Evolutionary conservation across 306 rosid species (phyloP).

Genomic region (Cucumis hystrix): DNA sequence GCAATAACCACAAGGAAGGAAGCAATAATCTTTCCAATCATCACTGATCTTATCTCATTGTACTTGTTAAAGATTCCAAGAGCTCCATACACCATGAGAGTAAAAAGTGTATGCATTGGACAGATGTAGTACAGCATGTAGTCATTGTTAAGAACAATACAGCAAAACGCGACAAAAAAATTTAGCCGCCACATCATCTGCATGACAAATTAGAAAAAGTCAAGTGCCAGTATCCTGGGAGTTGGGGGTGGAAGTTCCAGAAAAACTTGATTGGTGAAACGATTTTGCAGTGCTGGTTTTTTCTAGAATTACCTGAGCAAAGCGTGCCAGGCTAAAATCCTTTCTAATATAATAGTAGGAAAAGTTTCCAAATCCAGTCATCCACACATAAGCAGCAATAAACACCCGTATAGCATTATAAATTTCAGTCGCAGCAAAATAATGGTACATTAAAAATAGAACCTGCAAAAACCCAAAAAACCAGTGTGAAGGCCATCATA

Average conservation of each 20-base stretch:
- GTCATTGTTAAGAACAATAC: conserved; percentile 85
- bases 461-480: conserved; percentile 39
- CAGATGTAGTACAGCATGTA: conserved; percentile 93
- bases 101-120: conserved; percentile 97
- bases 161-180: conserved; percentile 81
- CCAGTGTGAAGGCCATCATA: background rate
- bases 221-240: background rate
- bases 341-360: conserved; percentile 88
- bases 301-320: conserved; percentile 58
- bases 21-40: conserved; percentile 61
- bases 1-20: conserved; percentile 89
- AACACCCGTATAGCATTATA: conserved; percentile 90
- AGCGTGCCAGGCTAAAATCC: conserved; percentile 88
- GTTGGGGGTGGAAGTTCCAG: background rate
- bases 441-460: conserved; percentile 90
- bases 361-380: conserved; percentile 99
- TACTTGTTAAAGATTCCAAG: conserved; percentile 80
- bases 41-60: conserved; percentile 72
- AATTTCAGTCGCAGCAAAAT: conserved; percentile 94
- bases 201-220: conserved; percentile 8
- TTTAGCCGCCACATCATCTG: conserved; percentile 99
- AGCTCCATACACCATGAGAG: conserved; percentile 98
- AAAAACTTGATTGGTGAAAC: background rate
- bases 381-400: conserved; percentile 99
- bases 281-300: background rate